phyloP scores from a whole-genome alignment of 495 filamentous ascomycete species.

The Penicilliopsis zonata region DNA sequence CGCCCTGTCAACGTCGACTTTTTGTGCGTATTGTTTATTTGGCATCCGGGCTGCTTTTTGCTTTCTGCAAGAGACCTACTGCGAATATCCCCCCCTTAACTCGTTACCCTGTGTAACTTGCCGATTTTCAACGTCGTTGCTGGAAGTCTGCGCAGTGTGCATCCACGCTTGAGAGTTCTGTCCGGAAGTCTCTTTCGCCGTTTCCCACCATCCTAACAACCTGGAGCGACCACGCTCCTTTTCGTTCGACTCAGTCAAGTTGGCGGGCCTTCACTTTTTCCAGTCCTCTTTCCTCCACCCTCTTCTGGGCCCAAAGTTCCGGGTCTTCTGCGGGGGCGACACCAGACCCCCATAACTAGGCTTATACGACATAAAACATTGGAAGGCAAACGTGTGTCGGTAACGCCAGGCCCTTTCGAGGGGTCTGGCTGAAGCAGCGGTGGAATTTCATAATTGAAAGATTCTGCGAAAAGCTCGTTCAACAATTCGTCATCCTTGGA shows the following conservation, averaged over 20 bases:
- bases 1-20: too few relatives aligned
- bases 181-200: slow-evolving; percentile 8
- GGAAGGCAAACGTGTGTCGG: slow-evolving; percentile 30
- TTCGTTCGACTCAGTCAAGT: slow-evolving; percentile 62
- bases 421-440: slow-evolving; percentile 37
- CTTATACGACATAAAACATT: slow-evolving; percentile 22
- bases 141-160: slow-evolving; percentile 1
- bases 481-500: neutral
- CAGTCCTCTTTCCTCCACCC: slow-evolving; percentile 78
- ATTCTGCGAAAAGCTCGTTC: slow-evolving; percentile 2
- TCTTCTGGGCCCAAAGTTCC: slow-evolving; percentile 79
- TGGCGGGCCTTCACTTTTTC: slow-evolving; percentile 78
- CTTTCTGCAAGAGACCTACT: too few relatives aligned
- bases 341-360: slow-evolving; percentile 95
- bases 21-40: too few relatives aligned
- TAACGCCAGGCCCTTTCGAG: slow-evolving; percentile 34
- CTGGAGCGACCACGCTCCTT: slow-evolving; percentile 27
- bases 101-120: too few relatives aligned
- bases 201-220: slow-evolving; percentile 9
- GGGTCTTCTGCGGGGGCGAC: slow-evolving; percentile 91
- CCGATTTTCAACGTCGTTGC: neutral
- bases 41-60: too few relatives aligned
- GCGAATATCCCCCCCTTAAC: too few relatives aligned
- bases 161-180: neutral
- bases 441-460: slow-evolving; percentile 20